Evolutionary conservation across 345 rosid genomes (phyloP).

Genomic region (Punica granatum): DNA sequence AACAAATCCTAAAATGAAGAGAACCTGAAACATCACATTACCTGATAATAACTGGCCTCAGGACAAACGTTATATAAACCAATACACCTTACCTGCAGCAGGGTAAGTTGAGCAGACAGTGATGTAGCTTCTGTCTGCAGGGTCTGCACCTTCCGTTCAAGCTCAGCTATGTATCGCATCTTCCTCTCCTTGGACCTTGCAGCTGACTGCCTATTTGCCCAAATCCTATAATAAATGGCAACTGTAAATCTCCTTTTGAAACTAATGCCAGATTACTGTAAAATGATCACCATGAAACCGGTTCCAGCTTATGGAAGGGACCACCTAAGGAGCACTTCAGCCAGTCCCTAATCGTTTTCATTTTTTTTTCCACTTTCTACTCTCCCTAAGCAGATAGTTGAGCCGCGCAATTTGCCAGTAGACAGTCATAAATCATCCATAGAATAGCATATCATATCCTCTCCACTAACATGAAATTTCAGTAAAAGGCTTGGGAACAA

Average conservation of each 20-base stretch:
- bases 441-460: neutral
- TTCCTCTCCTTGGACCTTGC: conserved; percentile 90
- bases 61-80: neutral
- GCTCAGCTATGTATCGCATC: conserved; percentile 69
- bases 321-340: neutral
- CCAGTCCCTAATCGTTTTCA: neutral
- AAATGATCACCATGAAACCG: neutral
- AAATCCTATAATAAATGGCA: conserved; percentile 32
- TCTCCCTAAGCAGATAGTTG: neutral
- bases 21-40: neutral
- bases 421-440: neutral
- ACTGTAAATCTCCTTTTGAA: neutral
- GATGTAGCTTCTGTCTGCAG: conserved; percentile 79
- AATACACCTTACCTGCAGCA: conserved; percentile 46
- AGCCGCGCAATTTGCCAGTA: neutral
- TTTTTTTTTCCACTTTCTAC: neutral
- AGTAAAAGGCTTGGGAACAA: neutral
- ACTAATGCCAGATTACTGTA: neutral
- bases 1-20: neutral
- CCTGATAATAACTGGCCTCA: neutral
- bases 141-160: conserved; percentile 75
- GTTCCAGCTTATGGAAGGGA: neutral
- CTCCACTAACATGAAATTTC: neutral
- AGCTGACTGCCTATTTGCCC: conserved; percentile 86
- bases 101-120: conserved; percentile 76